phyloP scores from a whole-genome alignment of 2,329 filamentous ascomycete species.

The Arthrobotrys iridis region DNA sequence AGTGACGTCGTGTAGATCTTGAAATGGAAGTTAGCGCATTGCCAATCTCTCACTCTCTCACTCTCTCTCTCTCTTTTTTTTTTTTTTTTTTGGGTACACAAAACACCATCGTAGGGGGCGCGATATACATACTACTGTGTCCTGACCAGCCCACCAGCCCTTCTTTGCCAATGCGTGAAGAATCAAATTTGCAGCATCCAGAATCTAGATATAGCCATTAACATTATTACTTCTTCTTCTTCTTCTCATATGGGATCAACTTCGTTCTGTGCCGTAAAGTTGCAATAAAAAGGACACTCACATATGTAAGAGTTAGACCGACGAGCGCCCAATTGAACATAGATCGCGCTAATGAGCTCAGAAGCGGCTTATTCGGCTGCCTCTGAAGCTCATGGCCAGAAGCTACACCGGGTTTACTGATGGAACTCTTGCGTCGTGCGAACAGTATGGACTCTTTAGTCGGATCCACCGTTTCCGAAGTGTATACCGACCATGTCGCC shows the following conservation, averaged over 20 bases:
- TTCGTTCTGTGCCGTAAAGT: background rate
- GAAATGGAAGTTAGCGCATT: constrained; percentile 58
- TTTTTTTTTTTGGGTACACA: no score
- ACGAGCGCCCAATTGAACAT: constrained; percentile 80
- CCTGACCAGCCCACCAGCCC: constrained; percentile 83
- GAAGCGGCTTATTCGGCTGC: constrained; percentile 63
- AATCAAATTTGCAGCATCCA: constrained; percentile 77
- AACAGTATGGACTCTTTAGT: constrained; percentile 69
- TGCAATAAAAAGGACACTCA: constrained; percentile 62
- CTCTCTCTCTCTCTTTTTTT: no score
- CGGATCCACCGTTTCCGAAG: constrained; percentile 60
- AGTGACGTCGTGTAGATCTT: constrained; percentile 63
- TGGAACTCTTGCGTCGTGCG: constrained; percentile 62
- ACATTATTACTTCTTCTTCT: background rate
- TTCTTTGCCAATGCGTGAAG: constrained; percentile 75
- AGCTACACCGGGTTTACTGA: constrained; percentile 58
- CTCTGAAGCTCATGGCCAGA: constrained; percentile 64
- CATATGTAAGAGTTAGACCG: constrained; percentile 76
- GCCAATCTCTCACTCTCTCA: constrained; percentile 52
- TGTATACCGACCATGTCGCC: constrained; percentile 69
- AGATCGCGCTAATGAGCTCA: constrained; percentile 74
- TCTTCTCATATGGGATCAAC: no score
- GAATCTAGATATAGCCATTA: constrained; percentile 24
- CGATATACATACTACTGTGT: constrained; percentile 28
- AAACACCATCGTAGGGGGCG: constrained; percentile 39